phyloP scores from a whole-genome alignment of 1,284 basidiomycete genomes.

The Apiotrichum domesticum region DNA sequence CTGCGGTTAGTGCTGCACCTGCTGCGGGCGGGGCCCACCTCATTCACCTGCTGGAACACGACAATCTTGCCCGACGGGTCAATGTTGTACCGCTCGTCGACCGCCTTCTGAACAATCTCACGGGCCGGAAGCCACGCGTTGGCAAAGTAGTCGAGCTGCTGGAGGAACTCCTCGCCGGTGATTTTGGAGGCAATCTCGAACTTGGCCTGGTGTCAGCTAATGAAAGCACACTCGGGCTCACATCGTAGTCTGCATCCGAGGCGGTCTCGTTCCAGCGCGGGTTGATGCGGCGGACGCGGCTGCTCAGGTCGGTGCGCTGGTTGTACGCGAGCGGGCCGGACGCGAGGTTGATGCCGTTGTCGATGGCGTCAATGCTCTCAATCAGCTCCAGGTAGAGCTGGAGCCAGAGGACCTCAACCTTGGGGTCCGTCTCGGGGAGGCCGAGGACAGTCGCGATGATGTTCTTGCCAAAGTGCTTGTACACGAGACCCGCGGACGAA shows the following conservation, averaged over 20 bases:
- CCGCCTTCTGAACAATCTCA: conserved; percentile 65
- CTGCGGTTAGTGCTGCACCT: conserved; percentile 20
- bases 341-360: conserved; percentile 82
- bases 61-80: conserved; percentile 73
- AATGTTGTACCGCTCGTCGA: conserved; percentile 59
- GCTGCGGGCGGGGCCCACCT: conserved; percentile 7
- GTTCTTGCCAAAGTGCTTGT: conserved; percentile 95
- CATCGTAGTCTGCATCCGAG: conserved; percentile 62
- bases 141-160: conserved; percentile 72
- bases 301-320: conserved; percentile 71
- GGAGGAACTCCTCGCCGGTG: conserved; percentile 81
- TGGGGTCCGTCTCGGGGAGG: conserved; percentile 55
- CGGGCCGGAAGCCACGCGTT: conserved; percentile 90
- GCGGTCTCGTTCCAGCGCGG: conserved; percentile 81
- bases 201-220: conserved; percentile 51
- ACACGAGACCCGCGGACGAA: conserved; percentile 86
- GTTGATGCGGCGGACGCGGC: conserved; percentile 73
- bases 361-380: conserved; percentile 88
- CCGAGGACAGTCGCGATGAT: conserved; percentile 67
- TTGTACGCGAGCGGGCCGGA: conserved; percentile 60
- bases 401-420: conserved; percentile 67
- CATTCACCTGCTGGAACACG: conserved; percentile 66
- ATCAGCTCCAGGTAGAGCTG: conserved; percentile 91
- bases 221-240: conserved; percentile 42
- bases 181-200: conserved; percentile 76